phyloP scores from a whole-genome alignment of 140 eudicot species.

The Erigeron philadelphicus region DNA sequence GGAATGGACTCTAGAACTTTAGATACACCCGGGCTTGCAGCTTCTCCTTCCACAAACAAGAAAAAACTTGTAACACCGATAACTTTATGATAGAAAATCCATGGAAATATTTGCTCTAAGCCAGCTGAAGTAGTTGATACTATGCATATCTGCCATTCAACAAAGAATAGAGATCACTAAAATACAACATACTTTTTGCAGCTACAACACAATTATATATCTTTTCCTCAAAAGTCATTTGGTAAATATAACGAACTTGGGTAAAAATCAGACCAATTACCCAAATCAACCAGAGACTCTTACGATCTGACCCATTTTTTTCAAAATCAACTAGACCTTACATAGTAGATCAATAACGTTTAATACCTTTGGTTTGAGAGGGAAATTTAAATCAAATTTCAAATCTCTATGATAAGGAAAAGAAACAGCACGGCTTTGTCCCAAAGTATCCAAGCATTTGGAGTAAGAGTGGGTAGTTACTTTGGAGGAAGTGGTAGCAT shows the following conservation, averaged over 20 bases:
- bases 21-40: slow-evolving; percentile 64
- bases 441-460: slow-evolving; percentile 40
- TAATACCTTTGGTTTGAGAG: slow-evolving; percentile 60
- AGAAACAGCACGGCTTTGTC: slow-evolving; percentile 37
- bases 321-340: too few relatives aligned
- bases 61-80: slow-evolving; percentile 62
- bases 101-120: slow-evolving; percentile 74
- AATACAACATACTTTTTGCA: neutral
- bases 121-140: slow-evolving; percentile 76
- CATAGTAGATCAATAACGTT: neutral
- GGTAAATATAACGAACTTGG: neutral
- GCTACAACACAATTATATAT: neutral
- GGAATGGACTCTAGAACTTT: slow-evolving; percentile 73
- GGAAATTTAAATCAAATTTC: slow-evolving; percentile 42
- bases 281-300: neutral
- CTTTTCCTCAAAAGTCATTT: neutral
- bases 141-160: slow-evolving; percentile 53
- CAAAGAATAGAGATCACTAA: slow-evolving; percentile 10
- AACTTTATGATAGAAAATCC: slow-evolving; percentile 80
- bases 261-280: neutral
- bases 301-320: neutral
- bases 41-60: slow-evolving; percentile 76
- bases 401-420: slow-evolving; percentile 61
- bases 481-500: neutral
- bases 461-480: slow-evolving; percentile 18